Evolutionary conservation across 2,329 filamentous ascomycete species (phyloP).

Genomic region (Zasmidium cellare): DNA sequence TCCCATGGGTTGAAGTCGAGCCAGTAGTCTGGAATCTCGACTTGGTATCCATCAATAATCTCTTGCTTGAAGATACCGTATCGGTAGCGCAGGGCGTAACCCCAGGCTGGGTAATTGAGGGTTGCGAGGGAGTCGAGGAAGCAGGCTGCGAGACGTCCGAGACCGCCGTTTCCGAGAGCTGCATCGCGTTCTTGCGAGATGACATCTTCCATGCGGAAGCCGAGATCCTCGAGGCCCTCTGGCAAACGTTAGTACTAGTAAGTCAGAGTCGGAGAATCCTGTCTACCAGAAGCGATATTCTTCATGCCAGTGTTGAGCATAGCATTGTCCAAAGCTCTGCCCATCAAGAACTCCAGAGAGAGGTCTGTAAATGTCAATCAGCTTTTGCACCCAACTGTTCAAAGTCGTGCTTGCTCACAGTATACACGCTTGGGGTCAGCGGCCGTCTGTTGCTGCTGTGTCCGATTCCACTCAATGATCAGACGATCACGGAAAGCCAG

Average conservation of each 20-base stretch:
- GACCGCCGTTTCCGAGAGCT: slow-evolving; percentile 90
- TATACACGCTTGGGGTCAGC: slow-evolving; percentile 91
- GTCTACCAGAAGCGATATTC: slow-evolving; percentile 73
- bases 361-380: slow-evolving; percentile 58
- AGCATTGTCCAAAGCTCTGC: slow-evolving; percentile 92
- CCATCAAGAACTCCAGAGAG: slow-evolving; percentile 97
- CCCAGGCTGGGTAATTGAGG: slow-evolving; percentile 95
- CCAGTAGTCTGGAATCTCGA: slow-evolving; percentile 98
- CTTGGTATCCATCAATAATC: slow-evolving; percentile 96
- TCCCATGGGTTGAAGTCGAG: slow-evolving; percentile 99
- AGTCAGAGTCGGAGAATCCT: background rate
- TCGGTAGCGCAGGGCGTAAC: slow-evolving; percentile 90
- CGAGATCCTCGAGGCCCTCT: slow-evolving; percentile 85
- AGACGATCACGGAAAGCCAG: slow-evolving; percentile 90
- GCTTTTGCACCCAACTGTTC: background rate
- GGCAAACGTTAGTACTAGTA: slow-evolving; percentile 15
- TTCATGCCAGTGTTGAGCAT: slow-evolving; percentile 96
- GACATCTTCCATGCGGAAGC: slow-evolving; percentile 95
- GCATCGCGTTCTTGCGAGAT: slow-evolving; percentile 95
- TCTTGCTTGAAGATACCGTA: slow-evolving; percentile 99
- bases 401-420: slow-evolving; percentile 58
- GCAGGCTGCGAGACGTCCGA: slow-evolving; percentile 91
- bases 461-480: slow-evolving; percentile 96
- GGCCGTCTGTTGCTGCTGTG: slow-evolving; percentile 92
- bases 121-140: slow-evolving; percentile 96